A percentile compares a stretch with the other conserved stretches of the same genome.
Evolutionary conservation across 768 basidiomycete species (phyloP).

Genomic region (Hemileccinum impolitum): DNA sequence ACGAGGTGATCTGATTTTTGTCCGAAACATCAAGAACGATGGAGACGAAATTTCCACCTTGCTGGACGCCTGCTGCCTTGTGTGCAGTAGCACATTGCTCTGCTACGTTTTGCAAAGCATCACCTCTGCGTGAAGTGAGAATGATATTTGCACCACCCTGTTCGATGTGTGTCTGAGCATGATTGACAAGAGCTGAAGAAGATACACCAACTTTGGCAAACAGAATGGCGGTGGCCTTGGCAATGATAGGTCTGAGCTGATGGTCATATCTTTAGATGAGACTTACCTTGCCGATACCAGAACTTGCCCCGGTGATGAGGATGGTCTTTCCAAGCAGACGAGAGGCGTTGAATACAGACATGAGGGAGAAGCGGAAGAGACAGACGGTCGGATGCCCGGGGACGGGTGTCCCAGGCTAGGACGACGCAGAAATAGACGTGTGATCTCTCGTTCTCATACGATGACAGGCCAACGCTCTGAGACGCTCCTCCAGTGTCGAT

Average conservation of each 20-base stretch:
- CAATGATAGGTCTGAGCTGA: not conserved
- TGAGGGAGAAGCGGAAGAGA: constrained; percentile 27
- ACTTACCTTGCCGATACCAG: constrained; percentile 84
- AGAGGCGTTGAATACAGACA: constrained; percentile 81
- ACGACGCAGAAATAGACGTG: not conserved
- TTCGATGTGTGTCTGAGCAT: not conserved
- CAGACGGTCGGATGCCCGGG: constrained; percentile 2
- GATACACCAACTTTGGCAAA: constrained; percentile 69
- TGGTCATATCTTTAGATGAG: not conserved
- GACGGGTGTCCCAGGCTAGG: not conserved
- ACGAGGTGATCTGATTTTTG: constrained; percentile 60
- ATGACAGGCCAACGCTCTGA: not conserved
- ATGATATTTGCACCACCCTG: constrained; percentile 88
- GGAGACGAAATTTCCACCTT: constrained; percentile 74
- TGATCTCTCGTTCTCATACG: constrained; percentile 2
- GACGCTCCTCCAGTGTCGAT: constrained; percentile 23
- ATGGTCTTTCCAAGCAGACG: constrained; percentile 82
- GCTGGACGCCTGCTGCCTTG: constrained; percentile 63
- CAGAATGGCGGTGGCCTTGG: constrained; percentile 79
- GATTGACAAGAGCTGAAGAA: not conserved
- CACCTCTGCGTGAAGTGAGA: constrained; percentile 73
- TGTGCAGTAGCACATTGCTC: constrained; percentile 67
- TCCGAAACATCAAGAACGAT: constrained; percentile 81
- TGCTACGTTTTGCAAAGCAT: constrained; percentile 67
- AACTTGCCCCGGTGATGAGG: constrained; percentile 85